These are phyloP conservation scores for Thraustochytrium sp. DNA, from an alignment of 352 stramenopile genomes.

Conservation along the genomic window DNA sequence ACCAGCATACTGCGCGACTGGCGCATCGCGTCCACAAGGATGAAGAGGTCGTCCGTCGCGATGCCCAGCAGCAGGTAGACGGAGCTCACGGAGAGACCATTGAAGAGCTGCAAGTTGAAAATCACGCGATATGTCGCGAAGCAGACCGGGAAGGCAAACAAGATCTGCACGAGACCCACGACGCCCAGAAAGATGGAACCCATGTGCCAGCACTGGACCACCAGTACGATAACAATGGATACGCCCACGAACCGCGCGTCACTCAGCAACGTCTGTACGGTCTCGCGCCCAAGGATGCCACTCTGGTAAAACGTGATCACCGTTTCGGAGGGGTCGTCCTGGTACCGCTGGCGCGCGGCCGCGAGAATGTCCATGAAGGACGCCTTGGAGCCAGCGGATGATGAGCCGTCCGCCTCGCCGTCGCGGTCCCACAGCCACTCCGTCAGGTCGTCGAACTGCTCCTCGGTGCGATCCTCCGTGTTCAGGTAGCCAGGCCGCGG, in stretches of 20 bases:
- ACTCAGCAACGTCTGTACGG: background rate
- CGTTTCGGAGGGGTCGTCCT: background rate
- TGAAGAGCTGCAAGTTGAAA: constrained; percentile 48
- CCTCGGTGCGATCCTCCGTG: background rate
- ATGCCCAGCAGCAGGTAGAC: constrained; percentile 54
- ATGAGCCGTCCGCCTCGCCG: background rate
- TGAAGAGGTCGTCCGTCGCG: constrained; percentile 52
- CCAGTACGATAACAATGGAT: constrained; percentile 45
- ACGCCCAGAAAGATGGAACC: constrained; percentile 44
- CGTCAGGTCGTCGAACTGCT: background rate
- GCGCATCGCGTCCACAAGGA: constrained; percentile 49
- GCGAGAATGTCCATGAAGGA: background rate
- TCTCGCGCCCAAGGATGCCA: background rate
- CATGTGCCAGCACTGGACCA: constrained; percentile 49
- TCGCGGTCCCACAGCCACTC: background rate
- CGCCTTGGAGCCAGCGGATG: too few relatives aligned
- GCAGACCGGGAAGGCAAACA: constrained; percentile 47
- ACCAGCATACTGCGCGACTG: constrained; percentile 26
- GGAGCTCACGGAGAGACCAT: constrained; percentile 46
- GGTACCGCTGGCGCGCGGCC: background rate
- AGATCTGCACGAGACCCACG: constrained; percentile 49
- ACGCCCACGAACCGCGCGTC: background rate
- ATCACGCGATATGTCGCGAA: constrained; percentile 49
- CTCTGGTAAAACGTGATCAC: background rate
- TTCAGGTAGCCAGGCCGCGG: background rate